Conservation (phyloP, 805 yeast genomes). For the Candida michaelii region DNA sequence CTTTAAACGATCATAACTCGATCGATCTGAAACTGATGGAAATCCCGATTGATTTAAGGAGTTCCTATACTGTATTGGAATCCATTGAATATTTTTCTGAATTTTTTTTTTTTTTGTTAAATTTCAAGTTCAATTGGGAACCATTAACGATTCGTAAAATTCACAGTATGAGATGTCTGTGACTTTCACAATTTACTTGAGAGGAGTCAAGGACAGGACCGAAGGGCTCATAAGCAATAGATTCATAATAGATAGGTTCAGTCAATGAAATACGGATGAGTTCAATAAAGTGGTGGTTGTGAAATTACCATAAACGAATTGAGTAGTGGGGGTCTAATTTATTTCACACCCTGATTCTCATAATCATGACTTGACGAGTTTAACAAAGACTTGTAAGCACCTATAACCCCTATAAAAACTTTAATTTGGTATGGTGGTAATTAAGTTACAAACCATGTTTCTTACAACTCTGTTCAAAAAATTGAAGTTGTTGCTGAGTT, state of each 20-base stretch:
- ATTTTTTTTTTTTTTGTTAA: constrained; percentile 1
- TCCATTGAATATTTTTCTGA: not conserved
- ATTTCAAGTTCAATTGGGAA: not conserved
- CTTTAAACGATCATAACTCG: not conserved
- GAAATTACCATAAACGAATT: not conserved
- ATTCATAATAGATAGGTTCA: not conserved
- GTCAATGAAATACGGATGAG: not conserved
- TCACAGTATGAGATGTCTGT: not conserved
- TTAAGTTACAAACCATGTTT: too few relatives aligned
- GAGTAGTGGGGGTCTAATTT: not conserved
- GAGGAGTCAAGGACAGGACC: not conserved
- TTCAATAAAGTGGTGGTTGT: not conserved
- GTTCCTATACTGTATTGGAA: too few relatives aligned
- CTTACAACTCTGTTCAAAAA: too few relatives aligned
- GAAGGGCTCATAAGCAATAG: too few relatives aligned
- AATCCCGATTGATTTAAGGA: too few relatives aligned
- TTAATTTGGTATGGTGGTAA: too few relatives aligned
- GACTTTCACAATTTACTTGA: not conserved
- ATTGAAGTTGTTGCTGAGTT: not conserved
- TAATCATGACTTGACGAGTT: too few relatives aligned
- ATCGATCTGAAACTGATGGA: too few relatives aligned
- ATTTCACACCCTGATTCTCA: not conserved
- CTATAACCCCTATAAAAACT: too few relatives aligned
- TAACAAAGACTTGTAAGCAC: too few relatives aligned
- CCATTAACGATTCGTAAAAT: not conserved